These are phyloP conservation scores for Suillus tomentosus DNA, from an alignment of 768 basidiomycete genomes.

Conservation along the genomic window DNA sequence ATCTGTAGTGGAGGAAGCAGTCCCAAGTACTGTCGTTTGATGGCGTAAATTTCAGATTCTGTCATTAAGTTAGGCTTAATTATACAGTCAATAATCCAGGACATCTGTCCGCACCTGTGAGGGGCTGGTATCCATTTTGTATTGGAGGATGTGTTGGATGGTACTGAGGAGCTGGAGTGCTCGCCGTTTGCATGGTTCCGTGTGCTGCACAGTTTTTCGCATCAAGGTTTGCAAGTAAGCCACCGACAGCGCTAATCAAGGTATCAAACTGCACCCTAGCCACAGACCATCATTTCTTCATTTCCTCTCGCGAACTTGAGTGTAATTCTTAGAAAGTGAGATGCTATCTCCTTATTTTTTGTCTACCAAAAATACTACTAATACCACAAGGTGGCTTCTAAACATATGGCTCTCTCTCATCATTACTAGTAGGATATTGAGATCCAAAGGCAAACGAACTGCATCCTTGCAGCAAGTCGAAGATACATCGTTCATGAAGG, in stretches of 20 bases:
- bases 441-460: neutral
- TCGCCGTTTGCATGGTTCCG: constrained; percentile 61
- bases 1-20: constrained; percentile 69
- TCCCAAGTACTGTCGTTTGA: constrained; percentile 72
- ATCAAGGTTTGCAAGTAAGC: constrained; percentile 55
- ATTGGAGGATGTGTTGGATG: constrained; percentile 38
- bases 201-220: constrained; percentile 71
- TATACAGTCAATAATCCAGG: constrained; percentile 22
- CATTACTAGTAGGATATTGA: neutral
- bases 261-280: neutral
- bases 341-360: neutral
- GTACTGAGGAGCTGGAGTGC: constrained; percentile 37
- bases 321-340: neutral
- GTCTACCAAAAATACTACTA: neutral
- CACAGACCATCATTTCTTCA: neutral
- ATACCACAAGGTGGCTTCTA: neutral
- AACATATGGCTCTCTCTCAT: neutral
- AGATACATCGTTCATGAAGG: neutral
- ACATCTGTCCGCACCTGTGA: constrained; percentile 38
- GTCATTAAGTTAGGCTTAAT: constrained; percentile 26
- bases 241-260: neutral
- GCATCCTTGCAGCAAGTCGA: neutral
- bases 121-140: constrained; percentile 36
- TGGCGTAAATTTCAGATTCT: constrained; percentile 52
- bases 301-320: neutral